Evolutionary conservation across 331 rosid genomes (phyloP).

Genomic region (Malus hybrid): DNA sequence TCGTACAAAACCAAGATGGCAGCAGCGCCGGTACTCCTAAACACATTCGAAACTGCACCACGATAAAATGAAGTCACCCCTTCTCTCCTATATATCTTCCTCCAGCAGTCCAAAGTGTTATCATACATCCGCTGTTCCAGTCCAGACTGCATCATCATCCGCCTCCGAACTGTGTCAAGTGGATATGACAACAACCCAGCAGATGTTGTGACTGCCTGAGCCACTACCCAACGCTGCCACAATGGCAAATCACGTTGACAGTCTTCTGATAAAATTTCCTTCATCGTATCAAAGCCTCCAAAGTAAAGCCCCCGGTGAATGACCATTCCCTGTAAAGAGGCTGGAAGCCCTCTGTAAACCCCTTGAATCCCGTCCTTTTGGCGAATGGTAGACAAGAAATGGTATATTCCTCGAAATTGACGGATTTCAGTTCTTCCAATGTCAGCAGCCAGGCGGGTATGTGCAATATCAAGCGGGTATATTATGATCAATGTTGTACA

Average conservation of each 20-base stretch:
- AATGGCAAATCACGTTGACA: constrained; percentile 44
- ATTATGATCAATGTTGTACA: constrained; percentile 75
- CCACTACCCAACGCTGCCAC: constrained; percentile 87
- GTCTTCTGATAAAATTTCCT: constrained; percentile 54
- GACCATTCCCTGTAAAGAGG: constrained; percentile 89
- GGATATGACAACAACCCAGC: constrained; percentile 90
- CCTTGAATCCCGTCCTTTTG: constrained; percentile 67
- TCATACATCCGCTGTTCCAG: constrained; percentile 51
- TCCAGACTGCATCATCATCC: constrained; percentile 99
- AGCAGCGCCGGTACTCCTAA: constrained; percentile 90
- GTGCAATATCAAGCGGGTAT: constrained; percentile 94
- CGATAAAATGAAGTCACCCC: constrained; percentile 85
- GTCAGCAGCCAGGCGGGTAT: constrained; percentile 96
- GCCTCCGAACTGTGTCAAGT: constrained; percentile 81
- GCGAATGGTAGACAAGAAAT: constrained; percentile 60
- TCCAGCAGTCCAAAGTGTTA: constrained; percentile 83
- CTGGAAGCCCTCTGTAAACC: constrained; percentile 85
- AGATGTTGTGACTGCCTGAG: constrained; percentile 89
- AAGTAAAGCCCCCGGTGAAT: constrained; percentile 89
- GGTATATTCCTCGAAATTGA: constrained; percentile 79
- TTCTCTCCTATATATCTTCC: constrained; percentile 55
- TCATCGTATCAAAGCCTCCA: constrained; percentile 89
- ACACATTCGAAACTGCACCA: constrained; percentile 69
- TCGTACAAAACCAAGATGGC: constrained; percentile 92
- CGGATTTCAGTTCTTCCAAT: constrained; percentile 62